Evolutionary conservation across 164 flowering plant species (phyloP).

Genomic region (Sedum album): DNA sequence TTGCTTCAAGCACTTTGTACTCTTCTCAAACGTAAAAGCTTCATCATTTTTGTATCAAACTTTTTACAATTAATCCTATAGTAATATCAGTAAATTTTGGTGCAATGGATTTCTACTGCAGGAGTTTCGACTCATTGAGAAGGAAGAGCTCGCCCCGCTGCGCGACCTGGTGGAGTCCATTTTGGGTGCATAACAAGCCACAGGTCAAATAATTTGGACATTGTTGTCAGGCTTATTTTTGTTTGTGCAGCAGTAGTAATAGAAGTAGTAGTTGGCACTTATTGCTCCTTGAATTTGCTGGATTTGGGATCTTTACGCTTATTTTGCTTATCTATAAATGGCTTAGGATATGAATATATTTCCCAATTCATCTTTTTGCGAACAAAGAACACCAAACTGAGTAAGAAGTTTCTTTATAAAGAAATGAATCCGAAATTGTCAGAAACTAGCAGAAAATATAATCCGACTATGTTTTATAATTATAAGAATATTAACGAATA

Average conservation of each 20-base stretch:
- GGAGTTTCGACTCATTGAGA: conserved; percentile 95
- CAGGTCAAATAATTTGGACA: background rate
- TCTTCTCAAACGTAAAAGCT: conserved; percentile 79
- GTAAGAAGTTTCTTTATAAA: background rate
- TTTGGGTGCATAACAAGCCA: background rate
- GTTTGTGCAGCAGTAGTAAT: background rate
- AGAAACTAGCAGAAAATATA: background rate
- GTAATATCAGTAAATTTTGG: background rate
- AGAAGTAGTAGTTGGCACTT: background rate
- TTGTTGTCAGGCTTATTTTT: background rate
- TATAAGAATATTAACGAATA: background rate
- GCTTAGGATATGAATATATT: background rate
- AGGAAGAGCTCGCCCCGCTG: conserved; percentile 96
- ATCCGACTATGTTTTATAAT: background rate
- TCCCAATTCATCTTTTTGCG: background rate
- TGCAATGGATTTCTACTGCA: conserved; percentile 22
- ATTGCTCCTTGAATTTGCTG: background rate
- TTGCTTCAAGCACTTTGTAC: conserved; percentile 98
- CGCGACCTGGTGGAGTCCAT: conserved; percentile 95
- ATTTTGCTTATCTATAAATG: background rate
- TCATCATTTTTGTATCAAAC: background rate
- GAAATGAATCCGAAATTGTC: background rate
- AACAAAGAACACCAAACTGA: background rate
- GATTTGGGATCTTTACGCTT: background rate
- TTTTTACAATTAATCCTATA: background rate